A percentile compares a stretch with the other conserved stretches of the same genome.
These are phyloP conservation scores for Taiozyma sp. DNA, from an alignment of 1,139 yeast species.

Conservation along the genomic window DNA sequence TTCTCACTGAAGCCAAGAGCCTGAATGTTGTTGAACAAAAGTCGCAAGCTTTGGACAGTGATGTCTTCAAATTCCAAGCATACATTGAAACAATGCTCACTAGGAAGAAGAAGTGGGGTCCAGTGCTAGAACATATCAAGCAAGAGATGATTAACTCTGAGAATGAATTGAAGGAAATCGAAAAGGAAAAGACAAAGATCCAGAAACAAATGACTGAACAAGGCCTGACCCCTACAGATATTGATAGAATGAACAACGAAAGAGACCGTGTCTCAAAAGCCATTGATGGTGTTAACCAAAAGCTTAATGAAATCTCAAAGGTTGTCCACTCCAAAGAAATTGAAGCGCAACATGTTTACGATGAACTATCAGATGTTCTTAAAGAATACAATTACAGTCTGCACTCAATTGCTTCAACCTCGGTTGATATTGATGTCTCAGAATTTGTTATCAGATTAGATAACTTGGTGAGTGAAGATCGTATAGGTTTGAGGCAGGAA, in stretches of 20 bases:
- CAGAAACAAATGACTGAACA: constrained; percentile 45
- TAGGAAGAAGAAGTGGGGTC: constrained; percentile 62
- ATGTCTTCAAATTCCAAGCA: constrained; percentile 63
- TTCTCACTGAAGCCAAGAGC: constrained; percentile 34
- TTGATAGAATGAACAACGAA: constrained; percentile 59
- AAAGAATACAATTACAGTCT: constrained; percentile 54
- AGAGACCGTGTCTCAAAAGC: constrained; percentile 52
- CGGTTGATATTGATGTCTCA: constrained; percentile 26
- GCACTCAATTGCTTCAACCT: constrained; percentile 37
- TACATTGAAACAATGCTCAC: constrained; percentile 65
- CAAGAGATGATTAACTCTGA: constrained; percentile 49
- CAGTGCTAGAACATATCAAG: constrained; percentile 48
- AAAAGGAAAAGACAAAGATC: constrained; percentile 41
- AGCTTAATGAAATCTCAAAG: constrained; percentile 21
- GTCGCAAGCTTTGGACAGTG: constrained; percentile 64
- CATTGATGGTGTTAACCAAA: constrained; percentile 46
- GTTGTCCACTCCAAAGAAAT: constrained; percentile 42
- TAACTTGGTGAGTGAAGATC: constrained; percentile 24
- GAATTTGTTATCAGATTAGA: constrained; percentile 36
- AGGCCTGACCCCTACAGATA: constrained; percentile 58
- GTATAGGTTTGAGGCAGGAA: constrained; percentile 39
- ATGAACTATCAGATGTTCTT: constrained; percentile 45
- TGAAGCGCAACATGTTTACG: constrained; percentile 43
- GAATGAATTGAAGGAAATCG: constrained; percentile 38
- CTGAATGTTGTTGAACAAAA: constrained; percentile 48